Evolutionary conservation across 2,329 filamentous ascomycete genomes (phyloP).

Genomic region (Orbilia blumenaviensis): DNA sequence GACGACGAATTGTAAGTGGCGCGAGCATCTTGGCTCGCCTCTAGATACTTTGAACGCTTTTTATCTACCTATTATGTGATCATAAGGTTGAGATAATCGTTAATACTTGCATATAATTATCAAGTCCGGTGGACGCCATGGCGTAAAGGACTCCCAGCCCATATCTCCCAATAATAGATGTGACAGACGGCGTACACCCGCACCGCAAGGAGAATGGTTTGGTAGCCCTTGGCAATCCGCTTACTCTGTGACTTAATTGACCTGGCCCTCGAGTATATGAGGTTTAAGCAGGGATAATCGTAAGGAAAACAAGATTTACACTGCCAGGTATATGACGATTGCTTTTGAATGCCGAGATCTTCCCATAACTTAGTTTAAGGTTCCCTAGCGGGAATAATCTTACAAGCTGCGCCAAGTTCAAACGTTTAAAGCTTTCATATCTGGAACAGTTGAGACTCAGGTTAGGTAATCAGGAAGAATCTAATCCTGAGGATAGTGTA

Average conservation of each 20-base stretch:
- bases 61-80: not conserved
- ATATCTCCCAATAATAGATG: not conserved
- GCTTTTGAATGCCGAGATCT: not conserved
- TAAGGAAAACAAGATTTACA: not conserved
- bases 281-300: not conserved
- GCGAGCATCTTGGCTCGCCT: not conserved
- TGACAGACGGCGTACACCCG: not conserved
- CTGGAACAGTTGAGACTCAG: not conserved
- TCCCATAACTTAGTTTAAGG: not conserved
- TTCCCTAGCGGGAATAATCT: not conserved
- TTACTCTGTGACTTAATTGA: conserved; percentile 10
- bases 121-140: not conserved
- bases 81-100: not conserved
- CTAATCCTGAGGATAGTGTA: no score
- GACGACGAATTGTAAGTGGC: conserved; percentile 17
- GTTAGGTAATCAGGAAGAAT: not conserved
- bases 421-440: not conserved
- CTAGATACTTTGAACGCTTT: not conserved
- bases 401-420: not conserved
- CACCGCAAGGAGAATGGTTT: not conserved
- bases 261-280: not conserved
- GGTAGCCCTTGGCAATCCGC: not conserved
- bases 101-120: not conserved
- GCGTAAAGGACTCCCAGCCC: not conserved
- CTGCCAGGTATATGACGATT: conserved; percentile 19